phyloP scores from a whole-genome alignment of 257 asterid genomes.

The Forsythia suspensa region DNA sequence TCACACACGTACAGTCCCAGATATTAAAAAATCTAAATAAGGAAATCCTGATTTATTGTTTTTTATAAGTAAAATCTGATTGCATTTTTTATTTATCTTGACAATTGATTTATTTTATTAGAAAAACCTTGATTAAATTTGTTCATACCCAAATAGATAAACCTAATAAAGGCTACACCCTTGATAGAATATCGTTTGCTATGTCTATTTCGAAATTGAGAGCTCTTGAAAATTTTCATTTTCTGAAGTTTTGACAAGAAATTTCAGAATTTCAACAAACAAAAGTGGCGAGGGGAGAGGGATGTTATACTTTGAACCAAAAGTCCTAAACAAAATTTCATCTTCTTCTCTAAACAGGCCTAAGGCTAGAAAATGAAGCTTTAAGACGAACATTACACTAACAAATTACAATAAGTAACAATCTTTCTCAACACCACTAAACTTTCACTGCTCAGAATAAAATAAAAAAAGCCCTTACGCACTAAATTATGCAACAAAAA shows the following conservation, averaged over 20 bases:
- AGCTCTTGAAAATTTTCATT: neutral
- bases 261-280: neutral
- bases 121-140: neutral
- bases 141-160: neutral
- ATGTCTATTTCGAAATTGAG: neutral
- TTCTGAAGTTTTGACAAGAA: neutral
- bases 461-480: neutral
- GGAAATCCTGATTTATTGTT: neutral
- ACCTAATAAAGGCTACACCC: neutral
- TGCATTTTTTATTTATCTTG: neutral
- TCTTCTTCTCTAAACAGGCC: constrained; percentile 12
- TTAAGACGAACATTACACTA: constrained; percentile 14
- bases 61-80: neutral
- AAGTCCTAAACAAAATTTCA: neutral
- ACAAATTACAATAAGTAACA: constrained; percentile 9
- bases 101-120: neutral
- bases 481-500: neutral
- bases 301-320: neutral
- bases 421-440: constrained; percentile 7
- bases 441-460: neutral
- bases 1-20: neutral
- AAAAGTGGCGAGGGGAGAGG: neutral
- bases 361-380: constrained; percentile 18
- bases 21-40: neutral
- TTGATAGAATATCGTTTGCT: neutral